Conservation (phyloP, 2,329 filamentous ascomycete genomes). For the Arthroderma sp. region DNA sequence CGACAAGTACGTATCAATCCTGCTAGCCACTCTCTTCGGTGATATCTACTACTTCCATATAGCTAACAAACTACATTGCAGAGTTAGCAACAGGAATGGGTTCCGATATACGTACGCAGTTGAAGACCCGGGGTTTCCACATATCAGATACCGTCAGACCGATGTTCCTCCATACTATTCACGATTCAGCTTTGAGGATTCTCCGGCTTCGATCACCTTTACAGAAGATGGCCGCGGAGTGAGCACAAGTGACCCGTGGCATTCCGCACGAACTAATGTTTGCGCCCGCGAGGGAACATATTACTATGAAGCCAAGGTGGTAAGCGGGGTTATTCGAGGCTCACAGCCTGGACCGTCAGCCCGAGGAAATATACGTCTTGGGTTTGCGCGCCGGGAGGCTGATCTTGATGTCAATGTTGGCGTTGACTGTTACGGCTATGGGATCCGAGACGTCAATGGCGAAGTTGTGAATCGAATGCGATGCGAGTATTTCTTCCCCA, state of each 20-base stretch:
- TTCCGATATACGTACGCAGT: constrained; percentile 88
- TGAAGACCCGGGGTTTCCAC: constrained; percentile 74
- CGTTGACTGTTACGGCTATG: constrained; percentile 92
- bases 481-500: constrained; percentile 76
- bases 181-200: constrained; percentile 86
- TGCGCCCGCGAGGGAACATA: constrained; percentile 77
- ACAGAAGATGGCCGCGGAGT: constrained; percentile 62
- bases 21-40: too few relatives aligned
- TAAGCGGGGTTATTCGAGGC: constrained; percentile 47
- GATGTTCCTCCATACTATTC: constrained; percentile 74
- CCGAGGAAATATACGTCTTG: constrained; percentile 38
- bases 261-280: constrained; percentile 82
- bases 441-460: constrained; percentile 74
- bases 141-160: constrained; percentile 81
- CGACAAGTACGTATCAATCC: constrained; percentile 22
- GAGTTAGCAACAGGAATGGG: constrained; percentile 53
- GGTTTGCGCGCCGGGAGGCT: constrained; percentile 37
- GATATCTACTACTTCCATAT: background rate
- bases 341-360: constrained; percentile 18
- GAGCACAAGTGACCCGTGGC: constrained; percentile 84
- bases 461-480: constrained; percentile 90
- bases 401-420: constrained; percentile 50
- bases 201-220: constrained; percentile 73
- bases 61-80: constrained; percentile 10
- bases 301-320: constrained; percentile 90